Evolutionary conservation across 208 protist genomes (phyloP).

Genomic region (Trypanosoma conorhini): DNA sequence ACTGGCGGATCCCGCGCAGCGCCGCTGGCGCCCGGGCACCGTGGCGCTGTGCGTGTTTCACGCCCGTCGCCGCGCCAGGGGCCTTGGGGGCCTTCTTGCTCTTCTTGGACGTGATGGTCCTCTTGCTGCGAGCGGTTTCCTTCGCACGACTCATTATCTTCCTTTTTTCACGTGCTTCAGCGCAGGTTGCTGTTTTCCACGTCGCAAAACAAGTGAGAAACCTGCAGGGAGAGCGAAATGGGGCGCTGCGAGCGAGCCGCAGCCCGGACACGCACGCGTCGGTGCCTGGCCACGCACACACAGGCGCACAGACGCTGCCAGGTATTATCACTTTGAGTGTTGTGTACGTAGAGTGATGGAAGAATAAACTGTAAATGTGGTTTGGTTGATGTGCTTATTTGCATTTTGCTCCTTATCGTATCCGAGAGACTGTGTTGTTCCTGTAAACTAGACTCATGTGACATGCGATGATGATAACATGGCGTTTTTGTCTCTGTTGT

Average conservation of each 20-base stretch:
- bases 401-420: too few species aligned
- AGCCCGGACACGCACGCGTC: too few species aligned
- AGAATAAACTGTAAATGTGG: too few species aligned
- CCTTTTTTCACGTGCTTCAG: neutral
- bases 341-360: too few species aligned
- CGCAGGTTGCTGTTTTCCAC: neutral
- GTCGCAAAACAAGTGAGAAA: neutral
- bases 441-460: too few species aligned
- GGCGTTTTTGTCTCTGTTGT: too few species aligned
- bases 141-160: constrained; percentile 83
- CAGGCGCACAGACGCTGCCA: too few species aligned
- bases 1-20: constrained; percentile 96
- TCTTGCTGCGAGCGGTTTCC: constrained; percentile 97
- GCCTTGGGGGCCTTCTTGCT: constrained; percentile 97
- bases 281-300: too few species aligned
- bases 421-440: too few species aligned
- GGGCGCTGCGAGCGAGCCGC: neutral
- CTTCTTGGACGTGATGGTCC: constrained; percentile 96
- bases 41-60: constrained; percentile 98
- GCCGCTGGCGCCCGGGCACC: constrained; percentile 98
- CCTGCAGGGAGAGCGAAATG: neutral
- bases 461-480: too few species aligned
- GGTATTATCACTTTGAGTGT: too few species aligned
- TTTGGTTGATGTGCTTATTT: too few species aligned
- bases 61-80: constrained; percentile 75